Evolutionary conservation across 2,329 filamentous ascomycete species (phyloP), one percentile per base, ranked within the genome.

Genomic region (Calycina herbarum): DNA sequence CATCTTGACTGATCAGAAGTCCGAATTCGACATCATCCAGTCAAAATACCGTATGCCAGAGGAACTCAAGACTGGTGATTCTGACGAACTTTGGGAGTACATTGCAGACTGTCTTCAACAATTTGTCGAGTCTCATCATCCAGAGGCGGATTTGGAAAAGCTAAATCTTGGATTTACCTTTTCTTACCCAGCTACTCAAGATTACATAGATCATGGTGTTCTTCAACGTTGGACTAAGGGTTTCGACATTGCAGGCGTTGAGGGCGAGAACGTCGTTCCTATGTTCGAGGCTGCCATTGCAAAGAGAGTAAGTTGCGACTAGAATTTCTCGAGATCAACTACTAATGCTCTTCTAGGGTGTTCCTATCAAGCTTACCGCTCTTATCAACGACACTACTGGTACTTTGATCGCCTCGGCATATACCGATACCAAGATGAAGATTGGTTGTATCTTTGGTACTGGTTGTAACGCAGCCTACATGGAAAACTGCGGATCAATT

Each of bases 361-460:
- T 97, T 15, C 94, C 94, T 58, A 96, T 98, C 80, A 96, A 94
- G 81, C 83, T 98, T 64, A 91, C 91, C 29, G 95, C 95, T 42
- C 81, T 99, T 77, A 95, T 98, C 81, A 99, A 99, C 78, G 95
- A 99, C 78, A 99, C 95, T 59, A 98, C 94, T 20, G 95, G 95
- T 74, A 99, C 95, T 38, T 83, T 99, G 74, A 96, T 99, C 75
- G 95, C 95, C 67, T 98, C 94, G 31, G 90, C 93, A 35, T 99
- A 99, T 80, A 98, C 94, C n/a, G 94, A 99, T 77, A 82, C 89
- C 57, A 87, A 89, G 72, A 96, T 97, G 86, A 93, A 89, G 80
- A 95, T 98, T 74, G 95, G 95, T 64, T 97, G 94, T 79, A 99
- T 99, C 76, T 99, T 99, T 75, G 95, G 95, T 73, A 99, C 95